Conservation (phyloP, 352 stramenopile species). For the Thraustotheca clavata region DNA sequence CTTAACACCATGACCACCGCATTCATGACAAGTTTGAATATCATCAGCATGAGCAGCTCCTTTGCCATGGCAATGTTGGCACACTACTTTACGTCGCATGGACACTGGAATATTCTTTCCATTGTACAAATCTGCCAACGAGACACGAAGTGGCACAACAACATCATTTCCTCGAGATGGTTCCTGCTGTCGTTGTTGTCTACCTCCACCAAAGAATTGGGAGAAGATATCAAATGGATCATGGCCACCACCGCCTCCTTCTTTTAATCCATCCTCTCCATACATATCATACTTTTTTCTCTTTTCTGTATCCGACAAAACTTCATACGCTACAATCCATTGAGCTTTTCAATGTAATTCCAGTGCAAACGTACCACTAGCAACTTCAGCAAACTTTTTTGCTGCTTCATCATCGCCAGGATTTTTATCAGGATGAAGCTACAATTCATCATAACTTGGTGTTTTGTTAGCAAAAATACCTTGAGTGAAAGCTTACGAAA, state of each 20-base stretch:
- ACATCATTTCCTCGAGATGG: slow-evolving; percentile 56
- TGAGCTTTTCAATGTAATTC: background rate
- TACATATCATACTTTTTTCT: slow-evolving; percentile 86
- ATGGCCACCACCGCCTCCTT: slow-evolving; percentile 38
- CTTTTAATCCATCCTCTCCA: slow-evolving; percentile 79
- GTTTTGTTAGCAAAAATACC: slow-evolving; percentile 24
- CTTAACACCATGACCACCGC: slow-evolving; percentile 89
- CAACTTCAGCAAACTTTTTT: slow-evolving; percentile 84
- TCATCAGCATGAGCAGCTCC: slow-evolving; percentile 86
- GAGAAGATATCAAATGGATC: slow-evolving; percentile 77
- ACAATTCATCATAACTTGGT: background rate
- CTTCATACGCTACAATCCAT: slow-evolving; percentile 72
- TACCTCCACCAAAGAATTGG: slow-evolving; percentile 58
- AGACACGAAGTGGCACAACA: slow-evolving; percentile 87
- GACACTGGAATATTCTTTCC: slow-evolving; percentile 92
- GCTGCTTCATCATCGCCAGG: slow-evolving; percentile 70
- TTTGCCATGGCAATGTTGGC: slow-evolving; percentile 89
- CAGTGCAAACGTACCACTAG: slow-evolving; percentile 35
- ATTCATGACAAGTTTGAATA: slow-evolving; percentile 87
- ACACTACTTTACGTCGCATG: slow-evolving; percentile 90
- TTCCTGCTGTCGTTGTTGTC: slow-evolving; percentile 37
- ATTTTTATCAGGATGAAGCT: slow-evolving; percentile 88
- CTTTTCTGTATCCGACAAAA: slow-evolving; percentile 87
- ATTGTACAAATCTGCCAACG: slow-evolving; percentile 95
- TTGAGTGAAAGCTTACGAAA: slow-evolving; percentile 88